Conservation (phyloP, 2,329 filamentous ascomycete species). For the Didymosphaeria variabile region DNA sequence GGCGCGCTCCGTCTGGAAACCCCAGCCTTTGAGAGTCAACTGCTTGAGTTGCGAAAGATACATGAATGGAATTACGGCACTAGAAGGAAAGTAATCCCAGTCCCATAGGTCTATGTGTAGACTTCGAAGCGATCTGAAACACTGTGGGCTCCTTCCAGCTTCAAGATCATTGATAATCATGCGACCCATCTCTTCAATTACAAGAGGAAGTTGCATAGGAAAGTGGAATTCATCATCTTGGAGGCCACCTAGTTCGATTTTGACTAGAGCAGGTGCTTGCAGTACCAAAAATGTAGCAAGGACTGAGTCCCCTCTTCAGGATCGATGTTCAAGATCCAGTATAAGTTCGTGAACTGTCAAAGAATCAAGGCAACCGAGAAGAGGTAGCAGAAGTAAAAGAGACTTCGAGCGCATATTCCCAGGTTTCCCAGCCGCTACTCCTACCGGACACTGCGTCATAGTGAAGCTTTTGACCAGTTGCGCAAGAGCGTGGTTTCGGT, state of each 20-base stretch:
- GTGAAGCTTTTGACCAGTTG: not conserved
- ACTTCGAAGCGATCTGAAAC: not conserved
- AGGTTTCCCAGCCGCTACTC: not conserved
- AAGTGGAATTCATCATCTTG: not conserved
- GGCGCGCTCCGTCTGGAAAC: not conserved
- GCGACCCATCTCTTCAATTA: not conserved
- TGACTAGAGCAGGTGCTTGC: not conserved
- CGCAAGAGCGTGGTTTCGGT: not conserved
- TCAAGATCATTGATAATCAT: not conserved
- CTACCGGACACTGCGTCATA: not conserved
- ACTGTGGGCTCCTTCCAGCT: not conserved
- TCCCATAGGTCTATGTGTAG: not conserved
- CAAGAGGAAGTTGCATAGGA: not conserved
- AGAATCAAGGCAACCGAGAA: not conserved
- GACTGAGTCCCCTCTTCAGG: not conserved
- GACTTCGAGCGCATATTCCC: not conserved
- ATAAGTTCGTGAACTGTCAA: not conserved
- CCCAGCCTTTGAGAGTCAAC: not conserved
- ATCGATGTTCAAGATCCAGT: slow-evolving; percentile 2
- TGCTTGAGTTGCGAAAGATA: not conserved
- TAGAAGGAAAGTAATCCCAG: not conserved
- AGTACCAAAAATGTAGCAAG: not conserved
- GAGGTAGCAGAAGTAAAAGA: not conserved
- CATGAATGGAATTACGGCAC: not conserved
- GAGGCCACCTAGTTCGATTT: not conserved